Base-by-base conservation (phyloP, 164 flowering plant genomes). In the Piper longum region DNA sequence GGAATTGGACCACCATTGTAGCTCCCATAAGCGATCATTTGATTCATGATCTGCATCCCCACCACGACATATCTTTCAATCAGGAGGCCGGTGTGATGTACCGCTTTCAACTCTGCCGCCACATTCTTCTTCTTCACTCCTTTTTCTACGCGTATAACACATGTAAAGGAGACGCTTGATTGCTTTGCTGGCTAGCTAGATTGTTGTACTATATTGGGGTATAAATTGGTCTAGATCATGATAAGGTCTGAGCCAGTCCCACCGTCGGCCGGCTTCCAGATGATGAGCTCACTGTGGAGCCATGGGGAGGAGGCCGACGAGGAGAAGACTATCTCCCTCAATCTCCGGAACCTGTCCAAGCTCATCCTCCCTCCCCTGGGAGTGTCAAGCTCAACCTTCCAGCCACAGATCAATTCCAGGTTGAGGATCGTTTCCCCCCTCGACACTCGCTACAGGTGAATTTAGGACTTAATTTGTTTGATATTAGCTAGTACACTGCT, bases 281-380 rank as follows among this genome's bases (percentile, higher is more conserved):
- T 42, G 65, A 63, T 19, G 65, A 41, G 44, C 57, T 54, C 58
- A 17, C 3, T n/a, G 4, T 16, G 40, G 57, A 39, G 65, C 58
- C 63, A 61, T 6, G 16, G 44, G 19, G 17, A 54, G 5, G 40
- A 14, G 1, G 56, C 16, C 12, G 54, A 44, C 3, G 65, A 45
- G 11, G 64, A 63, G 7, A 41, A 40, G 18, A 43, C 61, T 2
- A 59, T 60, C 4, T 65, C 81, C 19, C 59, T 78, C 56, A 75
- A 63, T 64, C 70, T 74, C 16, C 67, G 79, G n/a, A 74, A 78
- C 63, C 73, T 88, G 18, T 91, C 97, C 4, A 88, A 91, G 76
- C 44, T 88, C 40, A 83, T 88, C 19, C 86, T 91, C 26, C 93
- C 97, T 13, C 97, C 97, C 0, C 60, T 91, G 73, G 97, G 97